Evolutionary conservation across 768 basidiomycete genomes (phyloP).

Genomic region (Suillus luteus): DNA sequence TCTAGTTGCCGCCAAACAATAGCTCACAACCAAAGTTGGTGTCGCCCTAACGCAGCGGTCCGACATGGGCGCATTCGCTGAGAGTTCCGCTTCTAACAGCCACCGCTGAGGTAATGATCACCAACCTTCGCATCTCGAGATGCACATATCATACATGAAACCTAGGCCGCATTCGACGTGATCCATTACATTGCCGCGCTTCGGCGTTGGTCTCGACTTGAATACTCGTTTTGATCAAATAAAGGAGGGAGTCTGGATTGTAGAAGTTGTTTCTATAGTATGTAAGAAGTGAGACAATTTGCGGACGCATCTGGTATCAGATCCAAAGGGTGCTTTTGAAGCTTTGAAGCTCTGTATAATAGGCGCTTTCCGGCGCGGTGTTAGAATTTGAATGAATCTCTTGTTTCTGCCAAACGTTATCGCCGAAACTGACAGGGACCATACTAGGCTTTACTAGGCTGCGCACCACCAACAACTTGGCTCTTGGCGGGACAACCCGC

Average conservation of each 20-base stretch:
- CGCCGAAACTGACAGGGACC: neutral
- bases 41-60: neutral
- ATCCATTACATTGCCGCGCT: neutral
- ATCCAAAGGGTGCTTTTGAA: neutral
- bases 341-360: neutral
- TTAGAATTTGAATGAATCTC: neutral
- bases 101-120: neutral
- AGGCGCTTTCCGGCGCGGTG: neutral
- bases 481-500: neutral
- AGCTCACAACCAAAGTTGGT: conserved; percentile 27
- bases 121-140: neutral
- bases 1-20: neutral
- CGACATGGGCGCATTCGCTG: neutral
- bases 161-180: neutral
- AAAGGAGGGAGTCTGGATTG: neutral
- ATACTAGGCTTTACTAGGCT: neutral
- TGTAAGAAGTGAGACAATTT: neutral
- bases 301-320: neutral
- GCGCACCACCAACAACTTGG: neutral
- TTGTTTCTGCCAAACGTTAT: conserved; percentile 2
- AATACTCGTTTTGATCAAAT: neutral
- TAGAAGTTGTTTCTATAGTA: neutral
- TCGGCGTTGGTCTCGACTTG: neutral
- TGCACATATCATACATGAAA: neutral
- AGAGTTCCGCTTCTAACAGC: too few species aligned